phyloP scores from a whole-genome alignment of 73 alveolate species.

The Strombidium stylifer region DNA sequence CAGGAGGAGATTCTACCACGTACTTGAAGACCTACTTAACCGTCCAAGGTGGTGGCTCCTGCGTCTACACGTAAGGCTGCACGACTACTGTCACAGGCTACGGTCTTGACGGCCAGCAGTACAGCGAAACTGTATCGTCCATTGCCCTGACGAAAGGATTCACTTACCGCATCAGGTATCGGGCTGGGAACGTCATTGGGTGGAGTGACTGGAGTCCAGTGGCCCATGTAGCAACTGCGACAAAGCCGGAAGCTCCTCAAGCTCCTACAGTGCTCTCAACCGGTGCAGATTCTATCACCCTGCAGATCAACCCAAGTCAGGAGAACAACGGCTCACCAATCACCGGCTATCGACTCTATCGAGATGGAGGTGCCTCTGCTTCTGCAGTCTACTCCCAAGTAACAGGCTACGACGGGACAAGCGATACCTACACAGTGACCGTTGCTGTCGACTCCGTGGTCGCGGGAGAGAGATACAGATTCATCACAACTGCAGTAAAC shows the following conservation, averaged over 20 bases:
- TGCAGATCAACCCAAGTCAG: constrained; percentile 5
- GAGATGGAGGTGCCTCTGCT: constrained; percentile 11
- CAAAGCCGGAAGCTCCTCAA: constrained; percentile 17
- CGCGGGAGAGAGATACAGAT: constrained; percentile 20
- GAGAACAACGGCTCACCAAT: constrained; percentile 33
- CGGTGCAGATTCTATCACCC: constrained; percentile 8
- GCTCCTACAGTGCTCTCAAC: constrained; percentile 11
- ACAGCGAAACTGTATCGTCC: no score
- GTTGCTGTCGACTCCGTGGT: not conserved
- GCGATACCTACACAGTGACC: not conserved
- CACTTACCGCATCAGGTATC: constrained; percentile 39
- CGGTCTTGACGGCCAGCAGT: no score
- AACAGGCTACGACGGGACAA: not conserved
- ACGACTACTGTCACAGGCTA: no score
- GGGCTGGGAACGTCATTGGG: constrained; percentile 54
- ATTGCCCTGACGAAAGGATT: constrained; percentile 38
- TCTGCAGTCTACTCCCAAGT: not conserved
- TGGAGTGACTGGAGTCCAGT: constrained; percentile 57
- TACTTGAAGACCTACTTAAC: constrained; percentile 6
- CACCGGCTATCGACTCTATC: constrained; percentile 39
- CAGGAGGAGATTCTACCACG: constrained; percentile 43
- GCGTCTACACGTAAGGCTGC: no score
- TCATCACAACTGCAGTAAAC: constrained; percentile 17
- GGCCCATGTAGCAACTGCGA: constrained; percentile 21
- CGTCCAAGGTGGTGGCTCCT: no score